phyloP scores from a whole-genome alignment of 139 green algal species.

The Coccomyxa sp. region DNA sequence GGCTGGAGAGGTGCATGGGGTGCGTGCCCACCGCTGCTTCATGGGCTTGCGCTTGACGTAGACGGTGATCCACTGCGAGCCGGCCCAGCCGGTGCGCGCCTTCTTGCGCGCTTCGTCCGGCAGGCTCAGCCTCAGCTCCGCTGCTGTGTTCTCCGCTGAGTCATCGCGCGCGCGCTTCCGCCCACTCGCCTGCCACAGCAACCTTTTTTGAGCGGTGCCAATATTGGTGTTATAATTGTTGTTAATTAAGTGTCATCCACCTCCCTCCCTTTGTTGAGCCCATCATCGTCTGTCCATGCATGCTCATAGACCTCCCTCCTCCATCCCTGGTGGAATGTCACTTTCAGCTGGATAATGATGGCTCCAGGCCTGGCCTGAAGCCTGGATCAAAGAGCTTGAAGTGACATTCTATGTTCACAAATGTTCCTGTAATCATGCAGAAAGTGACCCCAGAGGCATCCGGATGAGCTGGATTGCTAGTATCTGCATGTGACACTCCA shows the following conservation, averaged over 20 bases:
- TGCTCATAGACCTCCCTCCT: background rate
- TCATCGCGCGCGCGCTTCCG: slow-evolving; percentile 83
- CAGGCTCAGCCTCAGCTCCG: background rate
- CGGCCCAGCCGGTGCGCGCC: slow-evolving; percentile 82
- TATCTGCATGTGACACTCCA: too few species aligned
- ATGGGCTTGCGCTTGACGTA: slow-evolving; percentile 95
- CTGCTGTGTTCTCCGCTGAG: slow-evolving; percentile 45
- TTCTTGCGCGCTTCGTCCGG: slow-evolving; percentile 76
- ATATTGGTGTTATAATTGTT: too few species aligned
- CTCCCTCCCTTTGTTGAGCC: background rate
- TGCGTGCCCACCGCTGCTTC: slow-evolving; percentile 84
- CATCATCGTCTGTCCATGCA: background rate
- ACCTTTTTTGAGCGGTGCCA: too few species aligned
- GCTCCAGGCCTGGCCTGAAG: too few species aligned
- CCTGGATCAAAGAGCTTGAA: too few species aligned
- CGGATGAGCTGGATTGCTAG: too few species aligned
- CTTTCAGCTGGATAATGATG: too few species aligned
- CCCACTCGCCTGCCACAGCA: slow-evolving; percentile 42
- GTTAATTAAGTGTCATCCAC: slow-evolving; percentile 20
- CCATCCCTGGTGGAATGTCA: too few species aligned
- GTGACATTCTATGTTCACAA: too few species aligned
- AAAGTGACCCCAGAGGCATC: too few species aligned
- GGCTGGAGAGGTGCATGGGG: background rate
- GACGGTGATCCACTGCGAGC: slow-evolving; percentile 95
- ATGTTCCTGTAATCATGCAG: too few species aligned